These are phyloP conservation scores for Medicago truncatula DNA, from an alignment of 306 rosid species.

Conservation along the genomic window MtrunA17r5.0-ANR NC_053042.1:46407001-46407500, in stretches of 20 bases:
- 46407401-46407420: conserved; percentile 68
- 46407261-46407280: conserved; percentile 74
- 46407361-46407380: conserved; percentile 72
- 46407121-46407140: too few species aligned
- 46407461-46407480: conserved; percentile 93
- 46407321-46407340: conserved; percentile 75
- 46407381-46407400: conserved; percentile 68
- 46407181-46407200: conserved; percentile 1
- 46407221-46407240: conserved; percentile 56
- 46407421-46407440: conserved; percentile 78
- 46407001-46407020: too few species aligned
- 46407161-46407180: conserved; percentile 27
- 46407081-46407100: too few species aligned
- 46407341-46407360: conserved; percentile 89
- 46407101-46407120: too few species aligned
- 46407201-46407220: conserved; percentile 39
- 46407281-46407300: conserved; percentile 56
- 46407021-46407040: too few species aligned
- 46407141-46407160: too few species aligned
- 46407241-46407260: conserved; percentile 96
- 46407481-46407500: conserved; percentile 64
- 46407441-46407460: conserved; percentile 81
- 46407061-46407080: too few species aligned
- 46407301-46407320: conserved; percentile 69
- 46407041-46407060: too few species aligned